phyloP scores from a whole-genome alignment of 805 yeast species.

The Sungouiella blattae region DNA sequence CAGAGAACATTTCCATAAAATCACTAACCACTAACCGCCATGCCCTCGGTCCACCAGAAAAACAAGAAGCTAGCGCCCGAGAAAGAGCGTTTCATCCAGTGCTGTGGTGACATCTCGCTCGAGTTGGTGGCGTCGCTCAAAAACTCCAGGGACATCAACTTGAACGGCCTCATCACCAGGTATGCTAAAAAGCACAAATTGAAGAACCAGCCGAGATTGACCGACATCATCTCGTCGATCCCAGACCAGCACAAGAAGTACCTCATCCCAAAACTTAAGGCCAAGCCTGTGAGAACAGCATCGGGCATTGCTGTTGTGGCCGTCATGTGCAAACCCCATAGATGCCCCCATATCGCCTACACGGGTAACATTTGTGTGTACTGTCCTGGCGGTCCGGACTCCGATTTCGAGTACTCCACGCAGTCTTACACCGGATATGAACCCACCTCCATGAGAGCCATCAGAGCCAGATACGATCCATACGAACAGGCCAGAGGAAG shows the following conservation, averaged over 20 bases:
- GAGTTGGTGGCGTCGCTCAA: slow-evolving; percentile 79
- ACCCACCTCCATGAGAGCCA: slow-evolving; percentile 99
- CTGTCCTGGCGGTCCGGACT: slow-evolving; percentile 99
- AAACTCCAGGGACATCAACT: slow-evolving; percentile 72
- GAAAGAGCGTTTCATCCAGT: slow-evolving; percentile 85
- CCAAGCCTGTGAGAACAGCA: slow-evolving; percentile 98
- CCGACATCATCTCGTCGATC: slow-evolving; percentile 91
- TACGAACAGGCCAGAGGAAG: slow-evolving; percentile 98
- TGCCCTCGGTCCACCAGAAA: too few species aligned
- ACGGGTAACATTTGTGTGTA: slow-evolving; percentile 98
- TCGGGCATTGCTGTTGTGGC: slow-evolving; percentile 99
- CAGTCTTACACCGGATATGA: slow-evolving; percentile 98
- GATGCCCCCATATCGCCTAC: slow-evolving; percentile 98
- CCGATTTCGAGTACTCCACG: slow-evolving; percentile 96
- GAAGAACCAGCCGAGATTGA: slow-evolving; percentile 87
- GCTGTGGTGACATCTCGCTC: slow-evolving; percentile 87
- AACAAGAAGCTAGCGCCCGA: slow-evolving; percentile 85
- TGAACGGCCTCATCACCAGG: slow-evolving; percentile 84
- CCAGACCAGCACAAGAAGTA: slow-evolving; percentile 95
- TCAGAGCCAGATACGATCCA: slow-evolving; percentile 96
- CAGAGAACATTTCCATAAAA: too few species aligned
- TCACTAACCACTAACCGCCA: too few species aligned
- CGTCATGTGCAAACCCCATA: slow-evolving; percentile 98
- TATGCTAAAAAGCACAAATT: slow-evolving; percentile 87
- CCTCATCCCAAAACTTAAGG: slow-evolving; percentile 86